Evolutionary conservation across 768 basidiomycete species (phyloP), one percentile per base, ranked within the genome.

Genomic region (Tylopilus sp.): DNA sequence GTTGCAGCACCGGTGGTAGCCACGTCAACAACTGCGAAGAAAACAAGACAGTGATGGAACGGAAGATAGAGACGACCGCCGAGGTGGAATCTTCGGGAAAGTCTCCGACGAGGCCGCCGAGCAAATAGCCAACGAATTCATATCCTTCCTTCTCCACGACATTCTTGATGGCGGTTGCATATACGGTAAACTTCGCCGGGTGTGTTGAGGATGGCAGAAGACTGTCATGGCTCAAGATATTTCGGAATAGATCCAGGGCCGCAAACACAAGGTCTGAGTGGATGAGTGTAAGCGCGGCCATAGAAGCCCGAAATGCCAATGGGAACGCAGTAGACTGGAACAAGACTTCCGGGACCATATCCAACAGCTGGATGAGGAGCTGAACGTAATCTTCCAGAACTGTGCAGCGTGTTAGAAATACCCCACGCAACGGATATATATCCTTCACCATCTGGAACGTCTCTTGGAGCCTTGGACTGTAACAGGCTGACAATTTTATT

Each of bases 351-450:
- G 95, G 91, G 0, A 79, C 75, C 56, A 77, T 70, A 39, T 84
- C 79, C 44, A 85, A 69, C 61, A 94, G 73, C 56, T 84, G 82
- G 48, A 85, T 69, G 13, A 92, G 71, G 70, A 93, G 78, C 55
- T 91, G 93, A 46, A 93, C 65, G 58, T 95, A 98, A 65, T 99
- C 97, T 67, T 98, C 95, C 62, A 99, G 73, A 23, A 98, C 97
- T 98, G 56, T 35, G 30, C 11, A 21, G 23, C n/a, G 21, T 23
- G 44, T 62, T 38, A 57, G 44, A 23, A 30, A 40, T 41, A 33
- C 25, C 18, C 9, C 11, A 49, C 26, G 25, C 26, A 45, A 53
- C 13, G 22, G 45, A 46, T 9, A 31, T 21, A 38, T 10, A 4
- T 20, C n/a, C 65, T 88, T 64, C 60, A 98, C 97, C 85, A 71